A percentile compares a stretch with the other conserved stretches of the same genome.
Conservation (phyloP, 2,329 filamentous ascomycete species). For the Monosporascus sp. region DNA sequence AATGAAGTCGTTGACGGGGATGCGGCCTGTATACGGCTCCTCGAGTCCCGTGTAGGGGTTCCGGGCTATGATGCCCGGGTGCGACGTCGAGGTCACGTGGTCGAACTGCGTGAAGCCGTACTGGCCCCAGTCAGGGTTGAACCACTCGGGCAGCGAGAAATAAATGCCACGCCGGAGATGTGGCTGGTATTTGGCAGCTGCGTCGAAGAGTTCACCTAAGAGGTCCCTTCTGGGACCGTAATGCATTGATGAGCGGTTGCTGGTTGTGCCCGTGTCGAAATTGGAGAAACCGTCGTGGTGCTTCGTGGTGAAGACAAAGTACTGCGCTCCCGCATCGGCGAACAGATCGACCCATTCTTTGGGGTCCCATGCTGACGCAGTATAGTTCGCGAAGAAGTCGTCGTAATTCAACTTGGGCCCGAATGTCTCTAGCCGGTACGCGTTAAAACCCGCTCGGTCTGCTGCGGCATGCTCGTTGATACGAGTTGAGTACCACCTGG, state of each 20-base stretch:
- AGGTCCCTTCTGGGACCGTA: constrained; percentile 38
- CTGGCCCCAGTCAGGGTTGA: constrained; percentile 38
- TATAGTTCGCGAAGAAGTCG: constrained; percentile 51
- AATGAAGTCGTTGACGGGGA: constrained; percentile 37
- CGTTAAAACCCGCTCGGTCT: constrained; percentile 38
- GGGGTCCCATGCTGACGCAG: constrained; percentile 42
- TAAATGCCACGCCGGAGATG: constrained; percentile 40
- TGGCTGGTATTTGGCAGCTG: constrained; percentile 36
- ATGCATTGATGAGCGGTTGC: constrained; percentile 35
- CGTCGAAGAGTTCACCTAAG: constrained; percentile 38
- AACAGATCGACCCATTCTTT: constrained; percentile 39
- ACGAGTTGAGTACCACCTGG: constrained; percentile 29
- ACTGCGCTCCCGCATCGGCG: constrained; percentile 33
- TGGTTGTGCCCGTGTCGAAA: constrained; percentile 35
- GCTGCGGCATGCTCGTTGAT: constrained; percentile 36
- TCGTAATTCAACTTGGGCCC: constrained; percentile 50
- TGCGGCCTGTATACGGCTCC: constrained; percentile 38
- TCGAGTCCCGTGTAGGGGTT: constrained; percentile 39
- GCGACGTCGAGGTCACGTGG: constrained; percentile 5
- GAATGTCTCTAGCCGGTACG: constrained; percentile 46
- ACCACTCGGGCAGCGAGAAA: constrained; percentile 47
- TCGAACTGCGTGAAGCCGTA: constrained; percentile 37
- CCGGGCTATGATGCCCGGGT: constrained; percentile 27
- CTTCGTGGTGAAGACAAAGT: constrained; percentile 43
- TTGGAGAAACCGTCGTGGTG: constrained; percentile 44